Evolutionary conservation across 2,329 filamentous ascomycete species (phyloP).

Genomic region (Aspergillus sp.): DNA sequence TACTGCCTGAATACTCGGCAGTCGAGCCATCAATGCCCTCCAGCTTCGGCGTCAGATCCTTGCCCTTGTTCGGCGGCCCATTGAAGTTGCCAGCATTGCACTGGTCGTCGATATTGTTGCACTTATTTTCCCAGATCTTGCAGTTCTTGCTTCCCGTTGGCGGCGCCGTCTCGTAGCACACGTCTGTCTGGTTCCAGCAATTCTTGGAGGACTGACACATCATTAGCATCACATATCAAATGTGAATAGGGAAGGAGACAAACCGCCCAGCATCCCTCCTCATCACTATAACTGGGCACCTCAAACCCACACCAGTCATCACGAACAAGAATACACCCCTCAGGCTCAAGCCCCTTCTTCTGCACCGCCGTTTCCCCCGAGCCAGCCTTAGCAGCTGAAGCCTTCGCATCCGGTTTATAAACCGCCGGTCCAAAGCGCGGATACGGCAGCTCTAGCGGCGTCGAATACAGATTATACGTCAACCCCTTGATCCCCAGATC

Average conservation of each 20-base stretch:
- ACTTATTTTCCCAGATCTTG: slow-evolving; percentile 63
- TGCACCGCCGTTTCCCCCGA: slow-evolving; percentile 28
- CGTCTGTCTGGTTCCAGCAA: slow-evolving; percentile 60
- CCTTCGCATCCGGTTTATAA: slow-evolving; percentile 42
- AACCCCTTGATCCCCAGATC: slow-evolving; percentile 55
- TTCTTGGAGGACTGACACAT: slow-evolving; percentile 41
- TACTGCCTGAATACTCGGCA: background rate
- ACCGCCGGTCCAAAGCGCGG: slow-evolving; percentile 58
- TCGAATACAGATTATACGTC: slow-evolving; percentile 64
- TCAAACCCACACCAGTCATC: slow-evolving; percentile 71
- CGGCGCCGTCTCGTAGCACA: slow-evolving; percentile 60
- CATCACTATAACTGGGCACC: slow-evolving; percentile 56
- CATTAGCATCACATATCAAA: no score
- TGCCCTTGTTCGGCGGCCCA: slow-evolving; percentile 46
- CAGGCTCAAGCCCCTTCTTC: slow-evolving; percentile 54
- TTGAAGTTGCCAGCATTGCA: slow-evolving; percentile 44
- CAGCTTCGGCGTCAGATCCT: slow-evolving; percentile 35
- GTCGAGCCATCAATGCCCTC: background rate
- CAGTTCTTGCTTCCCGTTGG: slow-evolving; percentile 63
- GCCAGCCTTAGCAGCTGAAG: slow-evolving; percentile 2
- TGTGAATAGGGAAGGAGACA: slow-evolving; percentile 17
- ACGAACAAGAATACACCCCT: slow-evolving; percentile 62
- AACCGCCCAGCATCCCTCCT: slow-evolving; percentile 60
- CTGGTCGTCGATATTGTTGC: slow-evolving; percentile 45
- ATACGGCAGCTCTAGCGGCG: slow-evolving; percentile 55